Conservation (phyloP, 1,284 basidiomycete genomes). For the Malassezia globosa region DNA sequence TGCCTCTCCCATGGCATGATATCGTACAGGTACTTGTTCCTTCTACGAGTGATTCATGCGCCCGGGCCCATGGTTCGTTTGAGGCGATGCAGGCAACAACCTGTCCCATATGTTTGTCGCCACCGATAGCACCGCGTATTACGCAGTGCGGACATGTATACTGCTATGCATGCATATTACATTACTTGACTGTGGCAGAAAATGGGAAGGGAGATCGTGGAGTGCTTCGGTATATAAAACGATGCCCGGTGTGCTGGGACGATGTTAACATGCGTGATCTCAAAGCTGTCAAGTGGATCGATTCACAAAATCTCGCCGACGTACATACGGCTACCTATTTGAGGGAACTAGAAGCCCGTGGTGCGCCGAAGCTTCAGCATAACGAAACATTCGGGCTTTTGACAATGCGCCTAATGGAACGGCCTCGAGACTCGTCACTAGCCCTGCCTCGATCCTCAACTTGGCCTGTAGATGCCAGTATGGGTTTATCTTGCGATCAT, state of each 20-base stretch:
- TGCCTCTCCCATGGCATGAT: conserved; percentile 55
- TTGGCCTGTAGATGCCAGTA: conserved; percentile 56
- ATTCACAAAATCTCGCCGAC: conserved; percentile 31
- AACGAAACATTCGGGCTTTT: conserved; percentile 53
- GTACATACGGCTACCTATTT: conserved; percentile 20
- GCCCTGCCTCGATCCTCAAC: conserved; percentile 79
- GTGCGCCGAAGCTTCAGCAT: conserved; percentile 10
- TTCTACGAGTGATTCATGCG: conserved; percentile 51
- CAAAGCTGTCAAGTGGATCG: conserved; percentile 65
- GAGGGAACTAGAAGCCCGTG: conserved; percentile 14
- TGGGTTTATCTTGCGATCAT: conserved; percentile 47
- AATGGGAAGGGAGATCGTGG: conserved; percentile 11
- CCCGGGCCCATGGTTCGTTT: background rate
- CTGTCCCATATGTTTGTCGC: conserved; percentile 88
- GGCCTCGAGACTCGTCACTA: conserved; percentile 87
- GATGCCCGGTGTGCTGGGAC: conserved; percentile 91
- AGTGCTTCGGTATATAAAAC: conserved; percentile 14
- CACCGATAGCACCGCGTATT: conserved; percentile 85
- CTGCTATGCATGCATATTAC: conserved; percentile 50
- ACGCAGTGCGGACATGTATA: conserved; percentile 88
- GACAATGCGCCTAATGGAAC: conserved; percentile 73
- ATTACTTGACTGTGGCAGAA: conserved; percentile 57
- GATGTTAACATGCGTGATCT: conserved; percentile 79
- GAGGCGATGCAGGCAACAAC: conserved; percentile 25
- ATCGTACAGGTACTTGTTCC: conserved; percentile 89